Conservation (phyloP, 805 yeast species). For the Ogataea haglerorum region DNA sequence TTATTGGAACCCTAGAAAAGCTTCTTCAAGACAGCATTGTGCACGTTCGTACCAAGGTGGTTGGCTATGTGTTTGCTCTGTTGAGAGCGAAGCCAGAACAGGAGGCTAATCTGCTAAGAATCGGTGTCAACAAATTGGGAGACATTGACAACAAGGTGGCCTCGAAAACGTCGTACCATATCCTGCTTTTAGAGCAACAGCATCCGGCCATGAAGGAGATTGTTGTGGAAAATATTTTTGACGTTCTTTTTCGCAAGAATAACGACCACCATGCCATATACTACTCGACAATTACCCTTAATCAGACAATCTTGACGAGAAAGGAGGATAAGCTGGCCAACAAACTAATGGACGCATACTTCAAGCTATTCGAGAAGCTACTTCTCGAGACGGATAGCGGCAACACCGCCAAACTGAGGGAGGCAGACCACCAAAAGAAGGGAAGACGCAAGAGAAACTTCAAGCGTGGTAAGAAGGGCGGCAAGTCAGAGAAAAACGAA, state of each 20-base stretch:
- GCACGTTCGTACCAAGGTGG: constrained; percentile 76
- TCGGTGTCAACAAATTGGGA: constrained; percentile 93
- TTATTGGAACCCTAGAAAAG: constrained; percentile 72
- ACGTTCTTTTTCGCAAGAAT: constrained; percentile 67
- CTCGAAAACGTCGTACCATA: constrained; percentile 78
- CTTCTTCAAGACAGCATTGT: constrained; percentile 88
- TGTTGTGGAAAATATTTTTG: constrained; percentile 74
- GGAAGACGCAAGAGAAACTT: constrained; percentile 68
- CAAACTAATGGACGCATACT: constrained; percentile 75
- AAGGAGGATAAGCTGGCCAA: constrained; percentile 81
- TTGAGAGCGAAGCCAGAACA: constrained; percentile 90
- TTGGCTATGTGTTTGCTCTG: constrained; percentile 74
- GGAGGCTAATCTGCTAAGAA: constrained; percentile 82
- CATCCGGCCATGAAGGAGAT: constrained; percentile 95
- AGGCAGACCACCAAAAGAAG: constrained; percentile 49
- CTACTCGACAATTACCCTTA: constrained; percentile 81
- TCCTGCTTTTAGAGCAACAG: constrained; percentile 76
- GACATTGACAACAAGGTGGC: constrained; percentile 89
- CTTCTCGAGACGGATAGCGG: constrained; percentile 63
- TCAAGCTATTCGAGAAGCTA: constrained; percentile 79
- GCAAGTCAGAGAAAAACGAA: constrained; percentile 65
- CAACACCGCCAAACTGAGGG: constrained; percentile 37
- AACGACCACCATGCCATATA: constrained; percentile 86
- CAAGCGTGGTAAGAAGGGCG: constrained; percentile 86
- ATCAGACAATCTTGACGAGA: constrained; percentile 85